phyloP scores from a whole-genome alignment of 2,329 filamentous ascomycete species.

The Periconia digitata region DNA sequence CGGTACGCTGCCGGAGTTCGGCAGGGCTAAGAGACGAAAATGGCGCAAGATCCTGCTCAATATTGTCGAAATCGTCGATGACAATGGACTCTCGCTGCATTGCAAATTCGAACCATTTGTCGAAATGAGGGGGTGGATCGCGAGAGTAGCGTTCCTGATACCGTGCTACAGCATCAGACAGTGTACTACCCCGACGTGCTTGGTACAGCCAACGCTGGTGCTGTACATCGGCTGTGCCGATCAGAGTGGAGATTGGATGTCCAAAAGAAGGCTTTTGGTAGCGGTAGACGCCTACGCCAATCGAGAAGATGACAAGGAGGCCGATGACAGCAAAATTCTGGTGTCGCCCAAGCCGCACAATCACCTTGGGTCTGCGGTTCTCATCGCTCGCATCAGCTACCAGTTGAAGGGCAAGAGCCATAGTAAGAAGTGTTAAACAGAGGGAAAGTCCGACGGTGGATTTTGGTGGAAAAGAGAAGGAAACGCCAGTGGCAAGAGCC shows the following conservation, averaged over 20 bases:
- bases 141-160: constrained; percentile 57
- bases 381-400: constrained; percentile 34
- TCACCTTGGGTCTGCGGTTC: constrained; percentile 28
- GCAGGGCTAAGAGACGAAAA: constrained; percentile 57
- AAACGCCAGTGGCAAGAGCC: constrained; percentile 34
- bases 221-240: constrained; percentile 51
- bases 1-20: constrained; percentile 56
- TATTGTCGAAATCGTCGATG: constrained; percentile 63
- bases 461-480: constrained; percentile 37
- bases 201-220: constrained; percentile 54
- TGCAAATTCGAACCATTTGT: constrained; percentile 62
- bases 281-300: constrained; percentile 37
- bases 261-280: constrained; percentile 45
- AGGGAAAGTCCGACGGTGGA: constrained; percentile 32
- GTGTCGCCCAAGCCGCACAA: constrained; percentile 35
- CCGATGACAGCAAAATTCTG: constrained; percentile 39
- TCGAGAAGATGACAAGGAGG: constrained; percentile 43
- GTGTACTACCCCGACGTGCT: constrained; percentile 50
- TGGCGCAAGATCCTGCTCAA: constrained; percentile 58
- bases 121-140: constrained; percentile 61
- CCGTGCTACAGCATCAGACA: constrained; percentile 53
- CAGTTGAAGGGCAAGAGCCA: constrained; percentile 32
- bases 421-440: constrained; percentile 33
- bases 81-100: constrained; percentile 53
- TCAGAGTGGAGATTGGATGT: constrained; percentile 60